Base-by-base conservation (phyloP, 2,329 filamentous ascomycete species). In the Chrysosporium keratinophilum region DNA sequence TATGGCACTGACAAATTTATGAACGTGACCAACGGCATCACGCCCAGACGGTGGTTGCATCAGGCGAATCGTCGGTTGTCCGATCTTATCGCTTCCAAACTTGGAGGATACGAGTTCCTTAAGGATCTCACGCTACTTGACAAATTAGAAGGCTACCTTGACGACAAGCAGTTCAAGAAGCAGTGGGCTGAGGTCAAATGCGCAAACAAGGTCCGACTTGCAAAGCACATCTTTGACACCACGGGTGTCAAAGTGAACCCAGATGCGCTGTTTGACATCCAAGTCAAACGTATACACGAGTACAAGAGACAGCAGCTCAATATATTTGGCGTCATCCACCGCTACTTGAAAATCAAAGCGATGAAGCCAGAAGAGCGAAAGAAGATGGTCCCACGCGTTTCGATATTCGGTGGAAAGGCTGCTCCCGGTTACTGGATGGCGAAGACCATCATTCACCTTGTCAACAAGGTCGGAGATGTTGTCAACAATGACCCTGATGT, bases 371-470 rank as follows among this genome's bases (percentile, higher is more conserved):
- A 89, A 63, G 85, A 95, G 67, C 82, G 84, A 61, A 91, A 94
- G 78, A 93, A 93, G 74, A 78, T 87, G 57, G 80, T 84, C 43
- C 88, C 90, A 14, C 85, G 91, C 50, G 93, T 97, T 9, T 93
- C 87, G 54, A 94, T 98, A 69, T 97, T 98, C 67, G 93, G 93
- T 66, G 93, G 93, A 63, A 98, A 98, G 74, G 93, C 93, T 23
- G 93, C 93, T 1, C 93, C 93, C 0, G 93, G 93, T 14, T 98
- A 98, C 77, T 98, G 93, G 93, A 98, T 97, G 93, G 93, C 93
- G 37, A 98, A 98, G 80, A 94, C 93, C 40, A 89, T 96, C 61
- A 98, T 98, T 63, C 91, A 97, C 67, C 80, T 98, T 54, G 84
- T 98, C 76, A 97, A 96, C 75, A 85, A 83, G 57, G 93, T 97